Evolutionary conservation across 768 basidiomycete species (phyloP).

Genomic region (Botryobasidium botryosum): DNA sequence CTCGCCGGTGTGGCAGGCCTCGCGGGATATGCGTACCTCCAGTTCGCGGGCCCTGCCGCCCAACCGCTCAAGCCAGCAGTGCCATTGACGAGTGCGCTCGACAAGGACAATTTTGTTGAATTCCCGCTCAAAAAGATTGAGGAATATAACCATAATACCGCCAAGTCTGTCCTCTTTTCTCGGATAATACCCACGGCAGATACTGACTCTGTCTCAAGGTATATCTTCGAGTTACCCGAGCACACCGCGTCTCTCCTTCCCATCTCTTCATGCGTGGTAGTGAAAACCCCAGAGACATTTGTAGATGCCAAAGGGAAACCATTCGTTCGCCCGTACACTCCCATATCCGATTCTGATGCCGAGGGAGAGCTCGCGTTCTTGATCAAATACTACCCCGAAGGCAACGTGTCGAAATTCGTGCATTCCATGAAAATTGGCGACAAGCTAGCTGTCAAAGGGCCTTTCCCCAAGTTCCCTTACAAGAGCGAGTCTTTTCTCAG

Average conservation of each 20-base stretch:
- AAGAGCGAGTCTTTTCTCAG: conserved; percentile 32
- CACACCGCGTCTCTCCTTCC: conserved; percentile 63
- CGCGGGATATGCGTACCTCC: conserved; percentile 4
- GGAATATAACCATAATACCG: conserved; percentile 87
- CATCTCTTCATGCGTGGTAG: conserved; percentile 59
- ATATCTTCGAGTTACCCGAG: conserved; percentile 65
- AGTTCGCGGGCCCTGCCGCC: not conserved
- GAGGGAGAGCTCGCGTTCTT: conserved; percentile 65
- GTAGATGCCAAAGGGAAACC: conserved; percentile 71
- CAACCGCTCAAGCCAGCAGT: not conserved
- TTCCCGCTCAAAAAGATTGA: conserved; percentile 58
- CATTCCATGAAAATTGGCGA: conserved; percentile 66
- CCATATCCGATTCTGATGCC: conserved; percentile 58
- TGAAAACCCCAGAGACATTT: conserved; percentile 49
- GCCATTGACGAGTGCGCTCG: conserved; percentile 22
- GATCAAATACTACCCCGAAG: conserved; percentile 71
- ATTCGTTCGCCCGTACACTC: conserved; percentile 84
- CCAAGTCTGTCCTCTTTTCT: conserved; percentile 33
- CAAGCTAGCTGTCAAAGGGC: conserved; percentile 75
- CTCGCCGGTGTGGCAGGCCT: conserved; percentile 6
- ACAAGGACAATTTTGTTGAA: conserved; percentile 57
- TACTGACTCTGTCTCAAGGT: conserved; percentile 26
- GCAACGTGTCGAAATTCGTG: conserved; percentile 74
- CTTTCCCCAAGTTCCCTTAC: conserved; percentile 75
- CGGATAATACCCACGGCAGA: not conserved